A percentile compares a stretch with the other conserved stretches of the same genome.
Evolutionary conservation across 495 filamentous ascomycete genomes (phyloP).

Genomic region (Entonaema liquescens): DNA sequence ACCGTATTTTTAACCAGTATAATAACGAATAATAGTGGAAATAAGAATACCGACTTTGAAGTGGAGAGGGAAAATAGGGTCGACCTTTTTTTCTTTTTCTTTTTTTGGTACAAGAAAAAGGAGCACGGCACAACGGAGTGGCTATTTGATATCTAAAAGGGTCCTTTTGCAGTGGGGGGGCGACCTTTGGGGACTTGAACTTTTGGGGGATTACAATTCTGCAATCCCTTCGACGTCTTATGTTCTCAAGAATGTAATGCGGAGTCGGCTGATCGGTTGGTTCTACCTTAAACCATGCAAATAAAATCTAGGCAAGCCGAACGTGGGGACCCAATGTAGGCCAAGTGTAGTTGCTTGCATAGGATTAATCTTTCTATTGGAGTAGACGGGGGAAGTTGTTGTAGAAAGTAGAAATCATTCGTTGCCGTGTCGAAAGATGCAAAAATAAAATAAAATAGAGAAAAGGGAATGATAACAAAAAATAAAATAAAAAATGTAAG

Average conservation of each 20-base stretch:
- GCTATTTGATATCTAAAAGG: constrained; percentile 29
- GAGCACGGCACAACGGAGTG: constrained; percentile 16
- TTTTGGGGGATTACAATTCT: constrained; percentile 10
- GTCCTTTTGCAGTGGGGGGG: constrained; percentile 15
- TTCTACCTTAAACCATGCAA: constrained; percentile 14
- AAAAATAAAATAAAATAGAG: neutral
- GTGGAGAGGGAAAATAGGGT: constrained; percentile 21
- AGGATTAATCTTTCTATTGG: constrained; percentile 19
- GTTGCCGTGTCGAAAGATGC: neutral
- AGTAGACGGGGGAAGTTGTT: neutral
- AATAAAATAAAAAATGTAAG: constrained; percentile 1
- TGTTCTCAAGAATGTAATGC: constrained; percentile 31
- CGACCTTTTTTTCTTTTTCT: constrained; percentile 3
- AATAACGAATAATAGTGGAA: constrained; percentile 34
- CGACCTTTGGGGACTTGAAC: constrained; percentile 8
- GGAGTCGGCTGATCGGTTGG: constrained; percentile 40
- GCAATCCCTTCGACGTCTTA: constrained; percentile 24
- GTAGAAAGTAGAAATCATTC: neutral
- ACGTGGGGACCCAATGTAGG: constrained; percentile 21
- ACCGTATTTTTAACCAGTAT: constrained; percentile 32
- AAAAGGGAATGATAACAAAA: constrained; percentile 10
- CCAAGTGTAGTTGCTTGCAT: constrained; percentile 25
- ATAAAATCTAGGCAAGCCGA: constrained; percentile 34
- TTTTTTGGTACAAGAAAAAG: neutral
- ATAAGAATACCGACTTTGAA: constrained; percentile 22